phyloP scores from a whole-genome alignment of 2,329 filamentous ascomycete genomes.

The Colletotrichum abscissum region DNA sequence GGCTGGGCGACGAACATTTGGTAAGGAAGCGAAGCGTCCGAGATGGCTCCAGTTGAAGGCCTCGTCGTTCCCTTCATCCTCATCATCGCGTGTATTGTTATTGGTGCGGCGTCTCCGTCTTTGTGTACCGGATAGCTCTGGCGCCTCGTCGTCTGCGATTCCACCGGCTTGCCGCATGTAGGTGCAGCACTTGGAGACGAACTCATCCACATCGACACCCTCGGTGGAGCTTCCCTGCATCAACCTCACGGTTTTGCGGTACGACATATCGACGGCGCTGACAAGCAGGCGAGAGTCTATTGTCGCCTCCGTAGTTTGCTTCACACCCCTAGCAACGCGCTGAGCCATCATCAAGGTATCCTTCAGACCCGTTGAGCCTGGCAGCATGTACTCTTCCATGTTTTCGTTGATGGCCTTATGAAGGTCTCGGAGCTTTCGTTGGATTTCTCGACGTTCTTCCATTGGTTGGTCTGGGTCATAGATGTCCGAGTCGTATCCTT shows the following conservation, averaged over 20 bases:
- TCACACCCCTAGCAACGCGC: conserved; percentile 73
- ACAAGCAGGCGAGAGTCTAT: conserved; percentile 91
- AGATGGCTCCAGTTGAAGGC: conserved; percentile 88
- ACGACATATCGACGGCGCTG: conserved; percentile 81
- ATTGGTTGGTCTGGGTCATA: conserved; percentile 89
- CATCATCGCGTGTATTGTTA: conserved; percentile 58
- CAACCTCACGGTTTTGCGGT: conserved; percentile 80
- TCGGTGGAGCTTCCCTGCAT: conserved; percentile 78
- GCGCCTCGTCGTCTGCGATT: conserved; percentile 61
- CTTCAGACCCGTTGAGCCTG: conserved; percentile 72
- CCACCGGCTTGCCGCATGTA: conserved; percentile 82
- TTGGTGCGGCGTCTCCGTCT: conserved; percentile 53
- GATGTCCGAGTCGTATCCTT: conserved; percentile 48
- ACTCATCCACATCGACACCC: conserved; percentile 89
- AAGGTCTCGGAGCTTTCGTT: conserved; percentile 77
- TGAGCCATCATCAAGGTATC: conserved; percentile 76
- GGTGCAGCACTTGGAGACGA: conserved; percentile 87
- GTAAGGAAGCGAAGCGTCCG: conserved; percentile 81
- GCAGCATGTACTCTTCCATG: conserved; percentile 77
- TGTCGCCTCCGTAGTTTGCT: conserved; percentile 90
- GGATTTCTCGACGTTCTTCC: conserved; percentile 77
- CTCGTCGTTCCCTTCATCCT: conserved; percentile 79
- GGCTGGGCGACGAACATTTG: conserved; percentile 77
- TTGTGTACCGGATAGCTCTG: conserved; percentile 62
- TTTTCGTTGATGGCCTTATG: conserved; percentile 71